Base-by-base conservation (phyloP, 1,284 basidiomycete species). In the Pseudozyma flocculosa region DNA sequence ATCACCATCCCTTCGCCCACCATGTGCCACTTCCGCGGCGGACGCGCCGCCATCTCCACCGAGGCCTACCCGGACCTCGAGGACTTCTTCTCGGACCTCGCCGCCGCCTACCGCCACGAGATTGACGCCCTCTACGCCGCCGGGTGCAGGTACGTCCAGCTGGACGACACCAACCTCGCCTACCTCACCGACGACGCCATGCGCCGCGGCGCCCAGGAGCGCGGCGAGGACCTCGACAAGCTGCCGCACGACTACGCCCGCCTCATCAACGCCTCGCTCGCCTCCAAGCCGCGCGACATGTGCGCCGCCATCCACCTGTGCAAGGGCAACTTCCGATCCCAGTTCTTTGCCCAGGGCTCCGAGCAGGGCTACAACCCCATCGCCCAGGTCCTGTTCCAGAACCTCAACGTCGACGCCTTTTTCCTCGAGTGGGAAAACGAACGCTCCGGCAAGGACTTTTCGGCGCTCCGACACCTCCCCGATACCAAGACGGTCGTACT, bases 351-450 rank as follows among this genome's bases (percentile, higher is more conserved):
- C 23, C 52, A 62, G 78, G 82, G 84, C 50, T 86, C 82, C 23
- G 85, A 88, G 73, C 87, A 88, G 5, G 84, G 86, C 0, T 91
- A 90, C 73, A 85, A 84, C 73, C 83, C 82, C 36, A 89, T 91
- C 71, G 86, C 88, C 13, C 77, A 81, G 21, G 49, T 59, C 9
- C 43, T 89, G n/a, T 88, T 89, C 82, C 83, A 83, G 63, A 79
- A 84, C 46, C 81, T 90, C 53, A 83, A 88, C 70, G 87, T 88
- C n/a, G 86, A 89, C 69, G 82, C 82, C 42, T 89, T 86, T 77
- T 90, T 88, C 62, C 73, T 81, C 46, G 88, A 90, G 79, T 90
- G 88, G 76, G 89, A 91, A 73, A 87, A 86, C 17, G 82, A 83
- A 50, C 84, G 88, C 0, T 87, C 87, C 42, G 82, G 84, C 53